Evolutionary conservation across 2,329 filamentous ascomycete genomes (phyloP).

Genomic region (Aspergillus puulaauensis): DNA sequence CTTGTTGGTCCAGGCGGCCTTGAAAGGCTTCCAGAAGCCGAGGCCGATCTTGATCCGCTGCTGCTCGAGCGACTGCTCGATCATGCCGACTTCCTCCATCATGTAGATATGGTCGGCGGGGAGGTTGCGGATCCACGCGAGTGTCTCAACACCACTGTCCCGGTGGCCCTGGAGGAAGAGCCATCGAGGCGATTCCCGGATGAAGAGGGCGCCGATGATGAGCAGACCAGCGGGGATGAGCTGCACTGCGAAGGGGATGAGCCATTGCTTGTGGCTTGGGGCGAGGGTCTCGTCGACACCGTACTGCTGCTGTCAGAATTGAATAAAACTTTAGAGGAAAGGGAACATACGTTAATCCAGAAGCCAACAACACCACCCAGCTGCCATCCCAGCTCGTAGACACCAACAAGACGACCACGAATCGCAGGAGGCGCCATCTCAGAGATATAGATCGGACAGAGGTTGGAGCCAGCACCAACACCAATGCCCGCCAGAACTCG

Average conservation of each 20-base stretch:
- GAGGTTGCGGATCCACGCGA: slow-evolving; percentile 47
- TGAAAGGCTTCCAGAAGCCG: slow-evolving; percentile 74
- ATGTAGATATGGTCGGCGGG: slow-evolving; percentile 59
- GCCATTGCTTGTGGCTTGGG: slow-evolving; percentile 38
- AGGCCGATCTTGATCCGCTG: slow-evolving; percentile 63
- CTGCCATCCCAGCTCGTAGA: slow-evolving; percentile 59
- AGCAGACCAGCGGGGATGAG: slow-evolving; percentile 43
- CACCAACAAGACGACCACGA: slow-evolving; percentile 58
- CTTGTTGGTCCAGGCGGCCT: slow-evolving; percentile 52
- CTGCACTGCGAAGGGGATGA: slow-evolving; percentile 45
- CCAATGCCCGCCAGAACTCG: slow-evolving; percentile 59
- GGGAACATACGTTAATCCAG: slow-evolving; percentile 46
- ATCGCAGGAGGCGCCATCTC: slow-evolving; percentile 60
- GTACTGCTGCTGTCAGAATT: slow-evolving; percentile 38
- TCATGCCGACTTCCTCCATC: slow-evolving; percentile 68
- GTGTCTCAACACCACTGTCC: slow-evolving; percentile 61
- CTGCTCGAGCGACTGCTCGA: slow-evolving; percentile 68
- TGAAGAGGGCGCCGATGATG: slow-evolving; percentile 58
- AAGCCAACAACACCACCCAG: slow-evolving; percentile 52
- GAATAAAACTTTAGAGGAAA: slow-evolving; percentile 14
- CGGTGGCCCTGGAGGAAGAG: slow-evolving; percentile 66
- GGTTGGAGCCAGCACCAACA: slow-evolving; percentile 56
- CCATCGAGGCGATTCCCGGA: slow-evolving; percentile 68
- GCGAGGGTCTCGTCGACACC: slow-evolving; percentile 49
- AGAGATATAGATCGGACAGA: slow-evolving; percentile 61